These are phyloP conservation scores for Puccinia brachypodii DNA, from an alignment of 1,284 basidiomycete genomes.

Conservation along the genomic window DNA sequence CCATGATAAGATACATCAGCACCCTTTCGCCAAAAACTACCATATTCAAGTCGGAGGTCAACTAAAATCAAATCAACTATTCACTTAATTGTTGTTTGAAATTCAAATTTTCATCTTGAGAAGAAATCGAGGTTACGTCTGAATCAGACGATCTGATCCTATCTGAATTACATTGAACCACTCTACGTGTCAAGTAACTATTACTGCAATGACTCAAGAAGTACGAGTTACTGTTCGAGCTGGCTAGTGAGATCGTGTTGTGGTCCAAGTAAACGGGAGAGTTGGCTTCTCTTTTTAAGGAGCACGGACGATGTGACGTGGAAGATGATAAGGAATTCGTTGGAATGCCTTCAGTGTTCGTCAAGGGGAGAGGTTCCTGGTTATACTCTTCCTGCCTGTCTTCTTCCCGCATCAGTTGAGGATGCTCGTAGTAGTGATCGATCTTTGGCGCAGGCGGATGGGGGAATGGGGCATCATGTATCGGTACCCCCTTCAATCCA, in stretches of 20 bases:
- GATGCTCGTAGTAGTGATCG: not conserved
- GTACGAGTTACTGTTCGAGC: constrained; percentile 7
- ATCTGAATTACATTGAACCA: constrained; percentile 31
- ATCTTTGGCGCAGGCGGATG: not conserved
- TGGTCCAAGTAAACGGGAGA: constrained; percentile 38
- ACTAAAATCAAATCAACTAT: not conserved
- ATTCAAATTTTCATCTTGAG: constrained; percentile 34
- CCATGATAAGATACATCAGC: not conserved
- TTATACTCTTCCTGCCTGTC: not conserved
- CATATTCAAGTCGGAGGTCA: not conserved
- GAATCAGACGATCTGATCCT: constrained; percentile 38
- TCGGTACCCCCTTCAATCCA: not conserved
- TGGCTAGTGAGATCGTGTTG: constrained; percentile 16
- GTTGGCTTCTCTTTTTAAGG: constrained; percentile 39
- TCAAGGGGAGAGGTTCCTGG: not conserved
- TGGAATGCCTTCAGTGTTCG: not conserved
- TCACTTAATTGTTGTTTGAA: not conserved
- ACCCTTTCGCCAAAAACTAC: not conserved
- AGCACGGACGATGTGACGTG: not conserved
- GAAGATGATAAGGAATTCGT: constrained; percentile 15
- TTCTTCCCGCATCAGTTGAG: not conserved
- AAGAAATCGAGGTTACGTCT: constrained; percentile 45
- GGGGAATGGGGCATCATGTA: not conserved
- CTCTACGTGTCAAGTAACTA: constrained; percentile 26
- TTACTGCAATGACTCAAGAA: constrained; percentile 6